Percentiles rank a stretch among this genome's conserved stretches.
Conservation (phyloP, 345 rosid species). For the Acer yangbiense region DNA sequence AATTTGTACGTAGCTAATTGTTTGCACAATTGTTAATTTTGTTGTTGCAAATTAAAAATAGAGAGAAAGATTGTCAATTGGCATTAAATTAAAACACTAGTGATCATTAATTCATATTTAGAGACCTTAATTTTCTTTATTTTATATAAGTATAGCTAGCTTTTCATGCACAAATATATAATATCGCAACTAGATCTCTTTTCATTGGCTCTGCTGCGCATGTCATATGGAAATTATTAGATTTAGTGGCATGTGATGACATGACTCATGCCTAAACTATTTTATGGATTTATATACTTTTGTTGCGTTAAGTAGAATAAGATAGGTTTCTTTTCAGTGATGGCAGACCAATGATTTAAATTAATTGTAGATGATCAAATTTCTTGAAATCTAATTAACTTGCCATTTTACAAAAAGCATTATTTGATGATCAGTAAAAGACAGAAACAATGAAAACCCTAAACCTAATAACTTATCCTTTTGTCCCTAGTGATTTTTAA, state of each 20-base stretch:
- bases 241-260: conserved; percentile 7
- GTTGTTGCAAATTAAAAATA: background rate
- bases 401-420: conserved; percentile 26
- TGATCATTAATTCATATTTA: background rate
- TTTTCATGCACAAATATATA: conserved; percentile 35
- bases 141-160: conserved; percentile 2
- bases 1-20: too few relatives aligned
- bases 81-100: conserved; percentile 20
- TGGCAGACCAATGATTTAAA: conserved; percentile 36
- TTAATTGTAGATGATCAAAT: conserved; percentile 16
- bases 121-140: background rate
- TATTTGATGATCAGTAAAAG: conserved; percentile 5
- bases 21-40: conserved; percentile 3
- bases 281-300: conserved; percentile 24
- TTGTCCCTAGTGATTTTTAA: background rate
- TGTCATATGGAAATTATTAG: conserved; percentile 28
- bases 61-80: conserved; percentile 2
- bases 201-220: conserved; percentile 34
- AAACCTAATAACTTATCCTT: conserved; percentile 3
- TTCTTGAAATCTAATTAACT: conserved; percentile 15
- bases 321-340: conserved; percentile 32
- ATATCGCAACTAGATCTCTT: conserved; percentile 22
- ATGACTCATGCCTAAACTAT: conserved; percentile 12
- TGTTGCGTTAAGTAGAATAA: conserved; percentile 16
- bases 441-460: conserved; percentile 4